Evolutionary conservation across 2,329 filamentous ascomycete species (phyloP), one percentile per base, ranked within the genome.

Genomic region (Penicillium sp.): DNA sequence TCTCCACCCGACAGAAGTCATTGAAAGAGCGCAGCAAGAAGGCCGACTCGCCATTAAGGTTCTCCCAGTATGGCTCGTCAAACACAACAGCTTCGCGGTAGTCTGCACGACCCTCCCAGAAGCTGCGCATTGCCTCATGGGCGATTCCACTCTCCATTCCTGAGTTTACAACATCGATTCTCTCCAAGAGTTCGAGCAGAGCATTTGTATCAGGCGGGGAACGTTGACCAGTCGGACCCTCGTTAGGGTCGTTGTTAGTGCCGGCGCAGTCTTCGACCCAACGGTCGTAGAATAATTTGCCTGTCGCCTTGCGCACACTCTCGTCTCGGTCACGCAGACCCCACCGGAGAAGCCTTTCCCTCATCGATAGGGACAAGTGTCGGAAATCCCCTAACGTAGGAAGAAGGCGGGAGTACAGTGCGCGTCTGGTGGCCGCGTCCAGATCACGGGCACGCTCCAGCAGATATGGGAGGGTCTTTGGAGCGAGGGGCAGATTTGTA

Each of bases 231-330:
- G 66, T 65, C 14, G 76, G 75, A 5, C 82, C 80, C 45, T 82
- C 81, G 29, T 83, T 83, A 9, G 82, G 77, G 38, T 85, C 84
- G 16, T 81, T 79, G 36, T 86, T 83, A 1, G 83, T 80, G 2
- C 88, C 88, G 5, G 90, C 92, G 65, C 92, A 97, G 68, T 97
- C 91, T 69, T 97, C 93, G 57, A 99, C 93, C 94, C 94, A 99
- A n/a, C 91, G 86, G 68, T 97, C 92, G 57, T 89, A 86, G 77
- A 99, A 99, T 6, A 97, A 80, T 43, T 90, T 88, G 7, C 90
- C 91, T 3, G 94, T 90, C 8, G 93, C 93, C 71, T 96, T 96
- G 49, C 92, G 86, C 11, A 99, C 94, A 63, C 89, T 91, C 62
- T 97, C 93, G 63, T 99, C 94, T 72, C 94, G 86, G 71, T 99